Percentiles rank a stretch among this genome's conserved stretches.
Evolutionary conservation across 2,329 filamentous ascomycete genomes (phyloP).

Genomic region (Scedosporium boydii): DNA sequence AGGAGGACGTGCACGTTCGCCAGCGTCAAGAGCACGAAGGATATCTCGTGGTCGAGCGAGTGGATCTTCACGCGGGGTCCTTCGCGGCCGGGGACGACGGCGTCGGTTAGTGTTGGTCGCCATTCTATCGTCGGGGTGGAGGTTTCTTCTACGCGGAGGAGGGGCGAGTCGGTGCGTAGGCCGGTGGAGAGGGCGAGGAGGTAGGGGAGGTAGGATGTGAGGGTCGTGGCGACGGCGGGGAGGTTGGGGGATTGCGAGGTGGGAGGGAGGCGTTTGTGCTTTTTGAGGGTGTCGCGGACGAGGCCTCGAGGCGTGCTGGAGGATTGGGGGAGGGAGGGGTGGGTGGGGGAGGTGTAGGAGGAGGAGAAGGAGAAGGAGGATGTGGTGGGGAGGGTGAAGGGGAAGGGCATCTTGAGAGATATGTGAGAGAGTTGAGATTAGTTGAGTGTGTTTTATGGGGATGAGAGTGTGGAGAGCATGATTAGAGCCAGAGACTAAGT

Average conservation of each 20-base stretch:
- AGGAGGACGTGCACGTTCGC: constrained; percentile 65
- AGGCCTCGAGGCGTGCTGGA: constrained; percentile 82
- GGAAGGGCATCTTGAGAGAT: constrained; percentile 65
- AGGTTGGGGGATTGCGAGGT: constrained; percentile 63
- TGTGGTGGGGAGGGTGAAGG: constrained; percentile 81
- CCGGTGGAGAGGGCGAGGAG: constrained; percentile 69
- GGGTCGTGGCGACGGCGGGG: constrained; percentile 54
- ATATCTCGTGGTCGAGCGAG: constrained; percentile 74
- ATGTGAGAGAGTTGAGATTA: neutral
- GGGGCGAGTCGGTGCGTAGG: constrained; percentile 41
- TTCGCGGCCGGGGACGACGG: constrained; percentile 55
- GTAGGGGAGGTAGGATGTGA: constrained; percentile 76
- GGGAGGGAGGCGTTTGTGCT: constrained; percentile 75
- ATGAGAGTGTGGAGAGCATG: too few species aligned
- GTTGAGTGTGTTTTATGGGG: too few species aligned
- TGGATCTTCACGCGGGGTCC: constrained; percentile 57
- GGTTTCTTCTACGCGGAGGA: constrained; percentile 6
- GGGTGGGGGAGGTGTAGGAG: constrained; percentile 67
- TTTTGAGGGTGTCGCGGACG: constrained; percentile 74
- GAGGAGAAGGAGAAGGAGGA: constrained; percentile 75
- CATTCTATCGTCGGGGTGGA: constrained; percentile 57
- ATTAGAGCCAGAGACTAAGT: too few species aligned
- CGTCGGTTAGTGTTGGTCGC: constrained; percentile 67
- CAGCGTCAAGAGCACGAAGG: constrained; percentile 67
- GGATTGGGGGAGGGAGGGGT: constrained; percentile 84